These are phyloP conservation scores for Scutellaria baicalensis DNA, from an alignment of 257 asterid species.

Conservation along the genomic window DNA sequence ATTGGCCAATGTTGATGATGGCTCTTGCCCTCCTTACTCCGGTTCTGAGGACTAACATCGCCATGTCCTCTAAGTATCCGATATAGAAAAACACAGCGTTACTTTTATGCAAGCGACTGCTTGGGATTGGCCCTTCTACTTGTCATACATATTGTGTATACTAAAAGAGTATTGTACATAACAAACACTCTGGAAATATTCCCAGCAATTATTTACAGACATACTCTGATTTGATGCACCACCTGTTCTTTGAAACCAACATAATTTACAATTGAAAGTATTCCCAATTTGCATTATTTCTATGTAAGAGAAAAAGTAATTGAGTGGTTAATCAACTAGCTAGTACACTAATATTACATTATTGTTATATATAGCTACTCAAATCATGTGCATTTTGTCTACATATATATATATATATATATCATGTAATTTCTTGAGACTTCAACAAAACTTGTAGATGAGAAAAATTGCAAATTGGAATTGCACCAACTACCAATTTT, in stretches of 20 bases:
- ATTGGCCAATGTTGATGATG: conserved; percentile 75
- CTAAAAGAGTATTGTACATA: background rate
- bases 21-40: conserved; percentile 76
- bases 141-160: background rate
- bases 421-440: background rate
- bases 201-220: background rate
- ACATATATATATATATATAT: too few relatives aligned
- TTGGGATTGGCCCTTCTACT: background rate
- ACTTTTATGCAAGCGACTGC: background rate
- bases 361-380: too few relatives aligned
- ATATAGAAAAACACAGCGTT: background rate
- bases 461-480: background rate
- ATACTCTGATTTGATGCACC: background rate
- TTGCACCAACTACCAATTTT: background rate
- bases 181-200: background rate
- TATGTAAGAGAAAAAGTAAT: too few relatives aligned
- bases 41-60: conserved; percentile 47
- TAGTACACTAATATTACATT: too few relatives aligned
- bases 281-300: too few relatives aligned
- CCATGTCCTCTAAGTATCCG: background rate
- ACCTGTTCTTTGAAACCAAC: background rate
- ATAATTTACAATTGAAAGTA: too few relatives aligned
- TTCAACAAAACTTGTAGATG: background rate
- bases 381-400: too few relatives aligned
- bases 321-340: too few relatives aligned